Conservation (phyloP, 2,329 filamentous ascomycete genomes). For the Cladophialophora carrionii region DNA sequence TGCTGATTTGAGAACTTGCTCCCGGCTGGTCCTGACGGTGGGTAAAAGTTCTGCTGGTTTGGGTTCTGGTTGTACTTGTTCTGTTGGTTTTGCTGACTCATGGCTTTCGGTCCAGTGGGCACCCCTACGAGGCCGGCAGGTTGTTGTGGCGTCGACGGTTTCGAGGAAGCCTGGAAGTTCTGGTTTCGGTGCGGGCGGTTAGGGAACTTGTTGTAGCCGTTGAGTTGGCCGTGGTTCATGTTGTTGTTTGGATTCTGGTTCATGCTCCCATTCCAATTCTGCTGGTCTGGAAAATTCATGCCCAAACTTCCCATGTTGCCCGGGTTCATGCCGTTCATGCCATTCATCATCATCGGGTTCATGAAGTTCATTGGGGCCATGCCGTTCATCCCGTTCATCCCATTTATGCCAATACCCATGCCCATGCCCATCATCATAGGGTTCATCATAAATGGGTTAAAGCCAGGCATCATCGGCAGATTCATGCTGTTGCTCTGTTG, state of each 20-base stretch:
- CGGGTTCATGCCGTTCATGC: slow-evolving; percentile 38
- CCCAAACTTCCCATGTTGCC: slow-evolving; percentile 40
- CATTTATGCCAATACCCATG: slow-evolving; percentile 42
- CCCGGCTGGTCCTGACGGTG: slow-evolving; percentile 27
- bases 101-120: slow-evolving; percentile 37
- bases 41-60: slow-evolving; percentile 29
- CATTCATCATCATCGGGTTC: slow-evolving; percentile 45
- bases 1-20: slow-evolving; percentile 62
- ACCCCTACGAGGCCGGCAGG: slow-evolving; percentile 37
- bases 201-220: slow-evolving; percentile 40
- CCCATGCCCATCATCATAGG: slow-evolving; percentile 52
- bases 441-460: slow-evolving; percentile 47
- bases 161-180: slow-evolving; percentile 27
- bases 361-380: slow-evolving; percentile 46
- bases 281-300: slow-evolving; percentile 40
- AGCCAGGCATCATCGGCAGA: slow-evolving; percentile 36
- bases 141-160: slow-evolving; percentile 40
- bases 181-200: slow-evolving; percentile 25
- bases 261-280: slow-evolving; percentile 42
- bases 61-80: slow-evolving; percentile 12
- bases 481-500: slow-evolving; percentile 36
- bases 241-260: slow-evolving; percentile 38
- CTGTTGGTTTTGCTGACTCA: slow-evolving; percentile 19
- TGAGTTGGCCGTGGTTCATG: slow-evolving; percentile 42
- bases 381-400: slow-evolving; percentile 44